phyloP scores from a whole-genome alignment of 768 basidiomycete genomes.

The Mrakia blollopis region DNA sequence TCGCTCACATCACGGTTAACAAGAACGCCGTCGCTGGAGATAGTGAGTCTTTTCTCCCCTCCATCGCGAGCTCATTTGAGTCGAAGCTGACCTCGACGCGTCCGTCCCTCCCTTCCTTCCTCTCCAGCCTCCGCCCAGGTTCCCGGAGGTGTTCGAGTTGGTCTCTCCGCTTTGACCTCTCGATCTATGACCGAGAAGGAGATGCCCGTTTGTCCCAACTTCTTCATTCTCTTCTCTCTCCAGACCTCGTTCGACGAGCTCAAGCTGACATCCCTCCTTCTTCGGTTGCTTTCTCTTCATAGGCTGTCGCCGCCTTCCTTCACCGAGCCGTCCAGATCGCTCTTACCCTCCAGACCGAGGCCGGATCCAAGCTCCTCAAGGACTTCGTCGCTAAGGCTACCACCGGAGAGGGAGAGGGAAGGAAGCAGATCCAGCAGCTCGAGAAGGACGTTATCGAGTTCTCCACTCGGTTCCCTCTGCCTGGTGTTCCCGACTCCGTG shows the following conservation, averaged over 20 bases:
- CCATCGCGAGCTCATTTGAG: neutral
- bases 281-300: neutral
- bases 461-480: slow-evolving; percentile 83
- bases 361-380: slow-evolving; percentile 88
- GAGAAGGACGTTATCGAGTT: slow-evolving; percentile 73
- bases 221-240: neutral
- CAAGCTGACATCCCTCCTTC: neutral
- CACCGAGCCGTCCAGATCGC: slow-evolving; percentile 92
- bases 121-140: slow-evolving; percentile 70
- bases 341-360: slow-evolving; percentile 83
- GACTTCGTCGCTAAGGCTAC: slow-evolving; percentile 76
- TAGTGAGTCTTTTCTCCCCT: slow-evolving; percentile 44
- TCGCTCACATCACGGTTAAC: slow-evolving; percentile 87
- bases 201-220: slow-evolving; percentile 52
- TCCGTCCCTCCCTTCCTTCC: neutral
- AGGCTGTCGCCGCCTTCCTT: slow-evolving; percentile 75
- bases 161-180: slow-evolving; percentile 88
- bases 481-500: slow-evolving; percentile 63
- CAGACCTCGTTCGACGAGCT: neutral
- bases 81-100: neutral
- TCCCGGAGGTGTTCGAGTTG: slow-evolving; percentile 94
- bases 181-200: slow-evolving; percentile 87
- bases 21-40: slow-evolving; percentile 96
- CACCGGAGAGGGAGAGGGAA: slow-evolving; percentile 51
- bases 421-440: slow-evolving; percentile 64